Base-by-base conservation (phyloP, 202 grass and related monocot genomes). In the Elaeis oleifera region DNA sequence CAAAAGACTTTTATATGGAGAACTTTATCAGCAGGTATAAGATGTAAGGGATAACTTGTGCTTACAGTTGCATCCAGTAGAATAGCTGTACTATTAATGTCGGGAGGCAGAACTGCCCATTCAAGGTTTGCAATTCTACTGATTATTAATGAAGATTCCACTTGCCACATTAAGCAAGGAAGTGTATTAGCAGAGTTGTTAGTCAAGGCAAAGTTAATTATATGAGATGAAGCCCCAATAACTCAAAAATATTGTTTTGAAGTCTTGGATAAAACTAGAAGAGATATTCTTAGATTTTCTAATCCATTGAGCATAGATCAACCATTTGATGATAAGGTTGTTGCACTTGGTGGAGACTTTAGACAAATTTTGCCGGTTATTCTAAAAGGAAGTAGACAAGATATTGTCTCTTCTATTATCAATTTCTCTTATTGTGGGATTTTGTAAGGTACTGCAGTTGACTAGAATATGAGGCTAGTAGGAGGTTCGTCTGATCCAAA, bases 281-380 rank as follows among this genome's bases (percentile, higher is more conserved):
- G 20, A 20, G 20, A 20, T 18, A 50, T 70, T 3, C 61, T 0
- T 62, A 17, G 0, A 2, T 31, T 1, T 0, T 27, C 7, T 0
- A 0, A 29, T 1, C 0, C 21, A 0, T 0, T 0, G 0, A 70
- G 56, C 3, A 0, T 7, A 0, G 0, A 1, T 0, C 4, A 19
- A 0, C 22, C 52, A 0, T 77, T 77, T 14, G 57, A 21, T 1
- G 66, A 59, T 0, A 28, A 49, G 0, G 25, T 27, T 27, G 4
- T 27, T 27, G 25, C 3, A 4, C 4, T 22, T n/a, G 1, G 1
- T 50, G 0, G 4, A 23, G 69, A 0, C 6, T 70, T 77, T 0
- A 56, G 59, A 0, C 51, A 77, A 0, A 6, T 70, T 0, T 0
- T 70, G 0, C 58, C 16, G 2, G n/a, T 63, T 1, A 24, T 73